These are phyloP conservation scores for Poa pratensis DNA, from an alignment of 176 grass and related monocot genomes.

Conservation along the genomic window DNA sequence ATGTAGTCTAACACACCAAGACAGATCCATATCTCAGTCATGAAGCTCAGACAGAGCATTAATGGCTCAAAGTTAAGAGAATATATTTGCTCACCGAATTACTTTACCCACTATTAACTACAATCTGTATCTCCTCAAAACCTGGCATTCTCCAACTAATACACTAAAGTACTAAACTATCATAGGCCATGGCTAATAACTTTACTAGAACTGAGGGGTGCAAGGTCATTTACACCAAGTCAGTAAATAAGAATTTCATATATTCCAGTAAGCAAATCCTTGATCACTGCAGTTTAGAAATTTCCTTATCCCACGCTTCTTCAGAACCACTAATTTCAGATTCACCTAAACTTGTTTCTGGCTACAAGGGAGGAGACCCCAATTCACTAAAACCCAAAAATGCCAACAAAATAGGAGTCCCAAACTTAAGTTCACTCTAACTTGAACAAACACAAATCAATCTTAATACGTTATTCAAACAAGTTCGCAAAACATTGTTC, in stretches of 20 bases:
- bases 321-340: conserved; percentile 4
- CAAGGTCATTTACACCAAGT: not conserved
- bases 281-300: not conserved
- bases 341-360: conserved; percentile 17
- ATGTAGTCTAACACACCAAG: not conserved
- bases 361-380: not conserved
- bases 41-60: conserved; percentile 18
- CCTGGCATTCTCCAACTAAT: not conserved
- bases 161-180: not conserved
- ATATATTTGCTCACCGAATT: not conserved
- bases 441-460: not conserved
- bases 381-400: not conserved
- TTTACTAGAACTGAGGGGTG: not conserved
- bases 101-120: not conserved
- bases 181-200: not conserved
- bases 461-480: not conserved
- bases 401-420: not conserved
- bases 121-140: not conserved
- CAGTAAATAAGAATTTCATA: not conserved
- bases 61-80: not conserved
- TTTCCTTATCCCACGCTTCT: not conserved
- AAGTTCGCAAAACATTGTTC: not conserved
- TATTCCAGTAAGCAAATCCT: not conserved
- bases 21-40: conserved; percentile 5
- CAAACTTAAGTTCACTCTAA: not conserved